Evolutionary conservation across 2,329 filamentous ascomycete species (phyloP).

Genomic region (Didymella lethalis): DNA sequence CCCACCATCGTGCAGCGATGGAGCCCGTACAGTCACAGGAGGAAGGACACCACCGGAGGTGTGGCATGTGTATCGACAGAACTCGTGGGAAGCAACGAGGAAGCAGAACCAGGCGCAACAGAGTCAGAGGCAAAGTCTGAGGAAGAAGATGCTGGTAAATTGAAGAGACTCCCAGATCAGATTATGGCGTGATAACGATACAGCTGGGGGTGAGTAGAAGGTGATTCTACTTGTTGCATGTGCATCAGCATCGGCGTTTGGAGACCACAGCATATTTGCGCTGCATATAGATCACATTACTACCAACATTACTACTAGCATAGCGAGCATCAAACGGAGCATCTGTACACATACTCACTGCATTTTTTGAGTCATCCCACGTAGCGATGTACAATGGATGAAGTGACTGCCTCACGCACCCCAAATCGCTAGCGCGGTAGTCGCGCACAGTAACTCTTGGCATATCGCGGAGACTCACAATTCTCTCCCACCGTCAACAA

Average conservation of each 20-base stretch:
- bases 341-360: not conserved
- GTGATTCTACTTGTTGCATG: constrained; percentile 16
- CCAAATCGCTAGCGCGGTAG: constrained; percentile 23
- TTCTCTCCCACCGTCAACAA: constrained; percentile 30
- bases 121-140: constrained; percentile 7
- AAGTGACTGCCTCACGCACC: constrained; percentile 1
- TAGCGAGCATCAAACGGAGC: constrained; percentile 4
- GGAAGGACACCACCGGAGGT: constrained; percentile 32
- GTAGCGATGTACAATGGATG: not conserved
- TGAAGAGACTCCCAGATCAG: constrained; percentile 27
- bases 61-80: constrained; percentile 37
- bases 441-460: constrained; percentile 25
- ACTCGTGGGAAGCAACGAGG: constrained; percentile 26
- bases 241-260: constrained; percentile 30
- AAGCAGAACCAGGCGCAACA: constrained; percentile 16
- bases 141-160: constrained; percentile 8
- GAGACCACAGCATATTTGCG: constrained; percentile 24
- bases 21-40: constrained; percentile 46
- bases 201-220: not conserved
- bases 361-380: not conserved
- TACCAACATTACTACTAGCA: constrained; percentile 11
- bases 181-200: constrained; percentile 19
- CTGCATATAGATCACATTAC: constrained; percentile 17
- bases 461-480: constrained; percentile 12
- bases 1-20: constrained; percentile 40